These are phyloP conservation scores for Rhynchosporium agropyri DNA, from an alignment of 2,329 filamentous ascomycete genomes.

Conservation along the genomic window DNA sequence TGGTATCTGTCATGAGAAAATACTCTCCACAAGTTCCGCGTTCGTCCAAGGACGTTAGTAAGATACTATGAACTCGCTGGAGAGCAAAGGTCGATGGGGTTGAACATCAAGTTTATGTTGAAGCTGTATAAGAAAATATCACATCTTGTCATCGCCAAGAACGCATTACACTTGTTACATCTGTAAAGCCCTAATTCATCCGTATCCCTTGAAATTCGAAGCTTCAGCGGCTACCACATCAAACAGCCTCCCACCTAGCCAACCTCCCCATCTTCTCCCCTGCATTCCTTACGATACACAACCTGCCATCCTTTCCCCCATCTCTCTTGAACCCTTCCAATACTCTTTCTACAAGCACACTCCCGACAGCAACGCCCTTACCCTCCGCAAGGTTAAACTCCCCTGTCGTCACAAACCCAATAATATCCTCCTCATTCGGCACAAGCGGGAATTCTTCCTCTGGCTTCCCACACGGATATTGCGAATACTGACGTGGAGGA, in stretches of 20 bases:
- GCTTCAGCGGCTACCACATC: background rate
- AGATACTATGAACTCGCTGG: too few species aligned
- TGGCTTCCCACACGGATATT: constrained; percentile 42
- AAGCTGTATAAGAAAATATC: background rate
- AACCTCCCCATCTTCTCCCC: constrained; percentile 80
- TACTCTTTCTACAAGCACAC: constrained; percentile 63
- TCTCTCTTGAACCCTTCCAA: constrained; percentile 45
- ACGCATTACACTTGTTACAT: background rate
- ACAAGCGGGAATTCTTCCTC: constrained; percentile 62
- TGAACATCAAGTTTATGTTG: too few species aligned
- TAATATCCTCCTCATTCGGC: constrained; percentile 74
- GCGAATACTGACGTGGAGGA: constrained; percentile 47
- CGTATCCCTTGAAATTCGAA: background rate
- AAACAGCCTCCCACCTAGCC: constrained; percentile 68
- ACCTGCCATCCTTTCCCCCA: constrained; percentile 47
- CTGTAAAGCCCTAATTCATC: background rate
- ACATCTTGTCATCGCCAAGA: background rate
- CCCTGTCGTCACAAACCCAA: constrained; percentile 89
- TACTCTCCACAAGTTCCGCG: too few species aligned
- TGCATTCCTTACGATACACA: constrained; percentile 81
- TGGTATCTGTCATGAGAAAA: too few species aligned
- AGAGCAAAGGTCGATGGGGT: too few species aligned
- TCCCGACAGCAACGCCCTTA: constrained; percentile 74
- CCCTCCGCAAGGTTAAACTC: constrained; percentile 80
- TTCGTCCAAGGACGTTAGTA: too few species aligned